Evolutionary conservation across 306 rosid genomes (phyloP), one percentile per base, ranked within the genome.

Genomic region (Fragaria iinumae): DNA sequence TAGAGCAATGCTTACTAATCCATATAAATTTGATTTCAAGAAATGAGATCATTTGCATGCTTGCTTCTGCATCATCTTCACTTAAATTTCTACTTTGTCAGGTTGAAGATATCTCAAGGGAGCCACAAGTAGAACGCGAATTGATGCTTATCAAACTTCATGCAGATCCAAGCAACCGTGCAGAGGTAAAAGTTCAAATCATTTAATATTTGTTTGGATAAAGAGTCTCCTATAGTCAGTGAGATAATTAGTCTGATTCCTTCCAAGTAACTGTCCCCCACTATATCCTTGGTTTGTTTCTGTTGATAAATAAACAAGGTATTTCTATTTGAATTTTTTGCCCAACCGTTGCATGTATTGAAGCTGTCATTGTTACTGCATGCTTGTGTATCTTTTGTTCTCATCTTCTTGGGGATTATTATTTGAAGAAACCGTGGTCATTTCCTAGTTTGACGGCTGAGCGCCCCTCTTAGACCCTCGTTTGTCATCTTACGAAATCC

Each of bases 41-140:
- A 71, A 47, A 23, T 60, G 14, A 39, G 70, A 34, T 73, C 25
- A 44, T 32, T 67, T 32, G 59, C n/a, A 4, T 18, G n/a, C 18
- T 62, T 60, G 76, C 45, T 55, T 65, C 29, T 68, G 25, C 56
- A 3, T 4, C 50, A 45, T 68, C 71, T 47, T 55, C 39, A 23
- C 77, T 41, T 16, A 71, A 39, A 44, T 5, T 34, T 77, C 67
- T 64, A 29, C 77, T 76, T 21, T 66, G 63, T 75, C 77, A 88
- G 91, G 91, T 88, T 16, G 89, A 88, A 77, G 89, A 88, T 82
- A 83, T 88, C 76, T 88, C 91, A 79, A 83, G 81, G 74, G 88
- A 83, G 73, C 76, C 88, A 11, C 91, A 88, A 27, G 91, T 88
- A 50, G 91, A 88, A 71, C 89, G 89, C 23, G 91, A 88, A 70